phyloP scores from a whole-genome alignment of 2,329 filamentous ascomycete species.

The Fusarium falciforme region DNA sequence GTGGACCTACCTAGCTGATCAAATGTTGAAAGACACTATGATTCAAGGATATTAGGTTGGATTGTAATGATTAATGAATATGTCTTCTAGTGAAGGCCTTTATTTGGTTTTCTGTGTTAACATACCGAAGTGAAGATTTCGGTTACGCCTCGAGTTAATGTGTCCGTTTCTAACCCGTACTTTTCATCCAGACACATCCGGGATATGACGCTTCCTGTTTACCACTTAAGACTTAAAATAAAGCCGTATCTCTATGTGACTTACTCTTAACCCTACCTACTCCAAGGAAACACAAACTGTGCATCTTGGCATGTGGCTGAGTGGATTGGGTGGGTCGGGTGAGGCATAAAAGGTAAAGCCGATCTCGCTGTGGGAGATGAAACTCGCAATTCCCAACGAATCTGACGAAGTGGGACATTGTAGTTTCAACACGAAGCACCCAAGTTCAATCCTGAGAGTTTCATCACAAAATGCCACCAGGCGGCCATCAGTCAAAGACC shows the following conservation, averaged over 20 bases:
- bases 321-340: neutral
- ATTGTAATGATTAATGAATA: neutral
- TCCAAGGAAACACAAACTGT: neutral
- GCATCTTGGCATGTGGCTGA: neutral
- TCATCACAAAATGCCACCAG: neutral
- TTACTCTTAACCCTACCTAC: neutral
- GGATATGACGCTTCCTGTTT: neutral
- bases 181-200: neutral
- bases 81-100: neutral
- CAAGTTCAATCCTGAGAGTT: neutral
- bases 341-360: neutral
- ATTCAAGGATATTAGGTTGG: neutral
- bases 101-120: neutral
- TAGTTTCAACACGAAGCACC: neutral
- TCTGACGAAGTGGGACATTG: neutral
- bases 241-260: neutral
- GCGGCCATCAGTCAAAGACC: neutral
- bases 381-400: neutral
- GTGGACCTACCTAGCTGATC: neutral
- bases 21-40: neutral
- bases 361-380: neutral
- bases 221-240: neutral
- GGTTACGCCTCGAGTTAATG: neutral
- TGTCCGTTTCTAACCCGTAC: neutral
- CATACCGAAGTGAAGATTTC: neutral